A percentile compares a stretch with the other conserved stretches of the same genome.
Conservation (phyloP, 257 asterid genomes). For the Solanum bulbocastanum region DNA sequence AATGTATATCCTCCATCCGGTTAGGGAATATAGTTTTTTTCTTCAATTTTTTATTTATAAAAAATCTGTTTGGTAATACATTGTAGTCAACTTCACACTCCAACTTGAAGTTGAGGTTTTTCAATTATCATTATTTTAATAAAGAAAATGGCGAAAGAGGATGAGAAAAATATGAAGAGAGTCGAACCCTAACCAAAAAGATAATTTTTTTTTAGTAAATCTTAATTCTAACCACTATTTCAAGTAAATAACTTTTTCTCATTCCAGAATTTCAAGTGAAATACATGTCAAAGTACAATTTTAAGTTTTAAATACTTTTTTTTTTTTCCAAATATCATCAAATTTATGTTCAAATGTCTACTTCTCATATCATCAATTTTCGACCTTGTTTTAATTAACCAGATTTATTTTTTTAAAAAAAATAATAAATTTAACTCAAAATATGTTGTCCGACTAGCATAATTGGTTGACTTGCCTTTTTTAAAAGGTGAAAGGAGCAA, state of each 20-base stretch:
- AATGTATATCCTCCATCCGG: accelerated
- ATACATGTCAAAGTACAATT: background rate
- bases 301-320: background rate
- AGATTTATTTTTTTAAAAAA: background rate
- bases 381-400: background rate
- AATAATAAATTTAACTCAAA: background rate
- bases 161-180: too few relatives aligned
- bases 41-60: too few relatives aligned
- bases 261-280: background rate
- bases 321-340: background rate
- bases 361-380: background rate
- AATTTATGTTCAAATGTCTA: background rate
- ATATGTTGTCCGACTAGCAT: background rate
- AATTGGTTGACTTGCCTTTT: background rate
- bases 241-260: background rate
- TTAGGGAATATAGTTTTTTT: too few relatives aligned
- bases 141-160: background rate
- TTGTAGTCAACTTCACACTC: background rate
- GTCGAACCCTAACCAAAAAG: accelerated
- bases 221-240: too few relatives aligned
- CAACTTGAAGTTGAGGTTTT: background rate
- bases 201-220: too few relatives aligned
- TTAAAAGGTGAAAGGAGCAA: background rate
- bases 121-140: background rate
- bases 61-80: background rate